Evolutionary conservation across 805 yeast genomes (phyloP), one percentile per base, ranked within the genome.

Genomic region (Pichia deserticola): DNA sequence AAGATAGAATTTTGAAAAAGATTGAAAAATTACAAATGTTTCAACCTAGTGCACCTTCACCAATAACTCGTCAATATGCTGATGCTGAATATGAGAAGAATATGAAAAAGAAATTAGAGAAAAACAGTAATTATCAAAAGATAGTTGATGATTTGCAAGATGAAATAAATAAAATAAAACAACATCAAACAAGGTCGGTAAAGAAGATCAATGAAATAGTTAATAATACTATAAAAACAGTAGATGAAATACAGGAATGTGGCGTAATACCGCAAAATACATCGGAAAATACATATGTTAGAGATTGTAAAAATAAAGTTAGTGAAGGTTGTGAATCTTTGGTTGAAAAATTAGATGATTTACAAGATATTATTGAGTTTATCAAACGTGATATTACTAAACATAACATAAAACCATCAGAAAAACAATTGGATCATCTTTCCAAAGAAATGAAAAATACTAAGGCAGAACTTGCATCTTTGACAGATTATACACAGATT

Each of bases 341-440:
- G 9, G 73, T 93, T 35, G 82, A 92, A 0, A 78, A 76, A 54
- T 92, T 92, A 5, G 99, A 93, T 63, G 97, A 89, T 56, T 70
- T 93, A 20, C 97, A 90, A 61, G 99, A 93, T 66, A 67, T 86
- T 9, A 86, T 93, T 63, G 99, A 93, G 61, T 87, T 87, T 0
- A 70, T 92, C 48, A 74, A 97, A 49, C 82, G 88, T 57, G 98
- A 90, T 67, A 96, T 93, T 12, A 95, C 96, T 0, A 84, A 82
- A 52, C 77, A 97, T 54, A 96, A 97, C 25, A 89, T 89, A 0
- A 77, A 89, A 36, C 89, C 96, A 13, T 70, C 89, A 0, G 80
- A 76, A 47, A 81, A 84, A 55, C 95, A 90, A 59, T 66, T 93
- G 29, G 80, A 76, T 25, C 68, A 74, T 25, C 84, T 92, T 1